Percentiles rank a stretch among this genome's conserved stretches.
These are phyloP conservation scores for Staphylotrichum tortipilum DNA, from an alignment of 495 filamentous ascomycete species.

Conservation along the genomic window DNA sequence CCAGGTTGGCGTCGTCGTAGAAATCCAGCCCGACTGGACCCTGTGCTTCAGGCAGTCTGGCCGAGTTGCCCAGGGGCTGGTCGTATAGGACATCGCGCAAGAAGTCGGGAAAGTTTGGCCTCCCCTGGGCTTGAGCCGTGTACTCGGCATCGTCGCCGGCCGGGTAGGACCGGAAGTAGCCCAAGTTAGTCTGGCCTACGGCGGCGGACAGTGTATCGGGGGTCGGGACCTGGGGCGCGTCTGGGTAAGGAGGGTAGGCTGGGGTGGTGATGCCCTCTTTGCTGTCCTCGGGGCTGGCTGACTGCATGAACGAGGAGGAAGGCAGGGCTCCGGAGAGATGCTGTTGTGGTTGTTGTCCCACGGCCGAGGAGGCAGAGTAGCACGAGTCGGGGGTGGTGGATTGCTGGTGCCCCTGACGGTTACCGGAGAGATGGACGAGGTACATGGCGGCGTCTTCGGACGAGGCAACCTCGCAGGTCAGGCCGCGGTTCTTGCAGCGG, in stretches of 20 bases:
- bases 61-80: slow-evolving; percentile 16
- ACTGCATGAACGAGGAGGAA: background rate
- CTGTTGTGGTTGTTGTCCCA: background rate
- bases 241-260: slow-evolving; percentile 10
- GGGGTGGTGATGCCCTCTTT: background rate
- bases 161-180: slow-evolving; percentile 15
- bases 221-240: slow-evolving; percentile 22
- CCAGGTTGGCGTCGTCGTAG: slow-evolving; percentile 46
- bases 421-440: slow-evolving; percentile 29
- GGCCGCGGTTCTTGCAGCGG: slow-evolving; percentile 38
- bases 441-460: slow-evolving; percentile 30
- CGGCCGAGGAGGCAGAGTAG: background rate
- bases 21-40: slow-evolving; percentile 36
- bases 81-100: slow-evolving; percentile 30
- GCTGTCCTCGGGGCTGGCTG: background rate
- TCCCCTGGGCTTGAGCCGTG: slow-evolving; percentile 14
- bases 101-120: slow-evolving; percentile 28
- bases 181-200: slow-evolving; percentile 10
- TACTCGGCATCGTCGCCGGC: slow-evolving; percentile 4
- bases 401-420: slow-evolving; percentile 5
- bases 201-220: slow-evolving; percentile 15
- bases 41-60: slow-evolving; percentile 24
- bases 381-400: slow-evolving; percentile 2
- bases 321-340: background rate
- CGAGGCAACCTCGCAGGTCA: slow-evolving; percentile 39